A percentile compares a stretch with the other conserved stretches of the same genome.
Evolutionary conservation across 2,329 filamentous ascomycete species (phyloP).

Genomic region (Thelonectria blattea): DNA sequence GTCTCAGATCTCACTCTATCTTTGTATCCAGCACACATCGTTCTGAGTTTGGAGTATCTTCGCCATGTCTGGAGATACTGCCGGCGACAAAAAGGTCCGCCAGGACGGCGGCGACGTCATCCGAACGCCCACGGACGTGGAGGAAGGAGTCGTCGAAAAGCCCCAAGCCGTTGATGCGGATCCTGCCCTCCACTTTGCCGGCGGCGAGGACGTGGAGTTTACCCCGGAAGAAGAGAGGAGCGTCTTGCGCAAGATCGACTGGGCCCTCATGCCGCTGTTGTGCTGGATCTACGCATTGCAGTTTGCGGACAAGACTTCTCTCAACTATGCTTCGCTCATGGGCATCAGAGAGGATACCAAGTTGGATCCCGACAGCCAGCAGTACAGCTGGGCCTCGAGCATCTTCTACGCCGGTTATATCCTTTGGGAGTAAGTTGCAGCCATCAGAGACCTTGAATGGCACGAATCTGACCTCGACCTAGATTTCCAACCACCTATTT

Average conservation of each 20-base stretch:
- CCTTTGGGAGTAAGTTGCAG: slow-evolving; percentile 18
- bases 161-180: background rate
- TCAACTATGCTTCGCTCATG: slow-evolving; percentile 45
- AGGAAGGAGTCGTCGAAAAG: slow-evolving; percentile 13
- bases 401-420: slow-evolving; percentile 25
- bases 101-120: slow-evolving; percentile 10
- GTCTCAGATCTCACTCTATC: no score
- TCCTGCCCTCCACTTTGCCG: slow-evolving; percentile 7
- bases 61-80: background rate
- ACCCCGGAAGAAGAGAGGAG: slow-evolving; percentile 24
- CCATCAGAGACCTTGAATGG: background rate
- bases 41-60: no score
- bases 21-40: background rate
- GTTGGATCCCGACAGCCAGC: slow-evolving; percentile 12
- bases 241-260: slow-evolving; percentile 41
- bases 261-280: slow-evolving; percentile 40
- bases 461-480: background rate
- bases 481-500: slow-evolving; percentile 40
- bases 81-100: background rate
- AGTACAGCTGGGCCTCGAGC: slow-evolving; percentile 24
- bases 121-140: slow-evolving; percentile 12
- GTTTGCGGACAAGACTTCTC: slow-evolving; percentile 41
- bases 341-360: slow-evolving; percentile 41
- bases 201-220: slow-evolving; percentile 19
- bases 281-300: slow-evolving; percentile 41